Conservation (phyloP, 106 monocot genomes). For the Dioscorea dumetorum region DNA sequence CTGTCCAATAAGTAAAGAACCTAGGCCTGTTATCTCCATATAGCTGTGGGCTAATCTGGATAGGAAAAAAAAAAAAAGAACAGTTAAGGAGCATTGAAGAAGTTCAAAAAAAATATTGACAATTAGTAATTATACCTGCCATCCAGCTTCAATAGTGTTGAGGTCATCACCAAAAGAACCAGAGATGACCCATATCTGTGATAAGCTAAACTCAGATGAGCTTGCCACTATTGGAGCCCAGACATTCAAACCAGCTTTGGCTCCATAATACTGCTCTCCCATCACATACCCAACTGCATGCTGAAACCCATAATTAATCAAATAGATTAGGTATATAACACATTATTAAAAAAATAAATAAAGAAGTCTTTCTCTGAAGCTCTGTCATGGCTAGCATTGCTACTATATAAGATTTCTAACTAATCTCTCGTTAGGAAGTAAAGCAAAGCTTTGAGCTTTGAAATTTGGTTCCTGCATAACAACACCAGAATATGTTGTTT, state of each 20-base stretch:
- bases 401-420: no score
- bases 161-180: conserved; percentile 78
- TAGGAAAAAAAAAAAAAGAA: background rate
- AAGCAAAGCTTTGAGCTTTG: no score
- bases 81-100: no score
- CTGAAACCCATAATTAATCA: conserved; percentile 23
- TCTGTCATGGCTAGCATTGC: no score
- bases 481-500: no score
- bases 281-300: conserved; percentile 85
- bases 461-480: no score
- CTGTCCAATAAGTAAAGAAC: conserved; percentile 99
- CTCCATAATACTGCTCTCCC: conserved; percentile 71
- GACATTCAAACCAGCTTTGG: conserved; percentile 78
- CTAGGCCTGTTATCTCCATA: conserved; percentile 80
- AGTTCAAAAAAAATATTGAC: no score
- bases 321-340: no score
- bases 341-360: no score
- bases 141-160: conserved; percentile 96
- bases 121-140: conserved; percentile 46
- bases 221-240: conserved; percentile 64
- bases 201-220: conserved; percentile 80
- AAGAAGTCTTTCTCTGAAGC: no score
- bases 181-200: conserved; percentile 87
- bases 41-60: conserved; percentile 82
- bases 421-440: no score